phyloP scores from a whole-genome alignment of 2,329 filamentous ascomycete species.

The Scleromitrula shiraiana region DNA sequence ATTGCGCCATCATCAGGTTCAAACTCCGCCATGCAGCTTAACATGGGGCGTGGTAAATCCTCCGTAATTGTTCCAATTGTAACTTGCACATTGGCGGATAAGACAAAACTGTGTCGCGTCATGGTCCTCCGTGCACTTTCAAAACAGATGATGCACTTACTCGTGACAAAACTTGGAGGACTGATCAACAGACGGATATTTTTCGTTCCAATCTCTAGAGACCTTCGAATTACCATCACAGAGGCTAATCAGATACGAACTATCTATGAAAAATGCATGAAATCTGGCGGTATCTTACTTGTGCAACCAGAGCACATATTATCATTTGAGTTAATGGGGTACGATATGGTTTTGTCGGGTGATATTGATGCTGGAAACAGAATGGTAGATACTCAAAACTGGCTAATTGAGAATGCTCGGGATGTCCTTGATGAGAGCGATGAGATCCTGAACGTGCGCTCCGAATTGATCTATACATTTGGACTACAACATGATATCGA shows the following conservation, averaged over 20 bases:
- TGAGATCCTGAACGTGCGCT: conserved; percentile 52
- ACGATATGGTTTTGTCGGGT: conserved; percentile 38
- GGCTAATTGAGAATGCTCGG: conserved; percentile 37
- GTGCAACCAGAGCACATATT: conserved; percentile 57
- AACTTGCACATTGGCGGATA: conserved; percentile 44
- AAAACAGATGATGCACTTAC: conserved; percentile 50
- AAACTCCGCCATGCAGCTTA: conserved; percentile 56
- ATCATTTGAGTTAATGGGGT: conserved; percentile 54
- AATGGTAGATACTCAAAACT: conserved; percentile 36
- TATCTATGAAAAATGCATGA: conserved; percentile 40
- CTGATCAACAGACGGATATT: conserved; percentile 46
- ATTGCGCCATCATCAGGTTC: conserved; percentile 30
- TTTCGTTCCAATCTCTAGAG: conserved; percentile 51
- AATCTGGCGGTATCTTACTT: conserved; percentile 45
- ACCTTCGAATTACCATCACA: conserved; percentile 29
- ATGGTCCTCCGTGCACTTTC: conserved; percentile 54
- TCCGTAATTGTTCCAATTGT: conserved; percentile 63
- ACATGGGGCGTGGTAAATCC: conserved; percentile 66
- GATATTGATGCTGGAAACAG: conserved; percentile 26
- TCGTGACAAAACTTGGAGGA: conserved; percentile 47
- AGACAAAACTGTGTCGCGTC: conserved; percentile 43
- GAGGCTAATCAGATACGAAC: conserved; percentile 32
- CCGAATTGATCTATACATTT: conserved; percentile 57
- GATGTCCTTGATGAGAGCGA: conserved; percentile 61
- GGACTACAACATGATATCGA: conserved; percentile 44